phyloP scores from a whole-genome alignment of 1,284 basidiomycete species.

The Polyporus tsugae region DNA sequence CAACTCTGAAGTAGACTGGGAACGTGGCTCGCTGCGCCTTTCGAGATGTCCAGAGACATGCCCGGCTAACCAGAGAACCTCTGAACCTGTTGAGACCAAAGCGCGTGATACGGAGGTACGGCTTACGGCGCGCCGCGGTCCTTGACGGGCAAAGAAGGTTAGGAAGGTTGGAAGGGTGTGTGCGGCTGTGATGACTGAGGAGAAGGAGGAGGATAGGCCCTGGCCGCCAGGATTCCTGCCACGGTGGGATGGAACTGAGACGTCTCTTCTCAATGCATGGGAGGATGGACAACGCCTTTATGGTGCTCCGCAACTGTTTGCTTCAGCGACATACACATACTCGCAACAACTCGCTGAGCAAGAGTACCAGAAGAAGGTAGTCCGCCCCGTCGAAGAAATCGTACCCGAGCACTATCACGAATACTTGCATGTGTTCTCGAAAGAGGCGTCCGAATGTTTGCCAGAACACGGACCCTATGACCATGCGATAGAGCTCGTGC shows the following conservation, averaged over 20 bases:
- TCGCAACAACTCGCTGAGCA: slow-evolving; percentile 10
- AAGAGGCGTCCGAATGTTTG: neutral
- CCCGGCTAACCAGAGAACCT: neutral
- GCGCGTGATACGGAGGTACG: slow-evolving; percentile 1
- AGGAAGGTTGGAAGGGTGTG: neutral
- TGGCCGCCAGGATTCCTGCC: neutral
- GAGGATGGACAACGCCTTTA: neutral
- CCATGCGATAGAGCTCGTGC: slow-evolving; percentile 17
- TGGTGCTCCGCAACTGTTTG: slow-evolving; percentile 2
- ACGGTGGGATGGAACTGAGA: neutral
- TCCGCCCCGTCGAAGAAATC: neutral
- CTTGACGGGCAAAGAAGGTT: neutral
- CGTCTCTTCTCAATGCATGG: neutral
- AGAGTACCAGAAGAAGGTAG: neutral
- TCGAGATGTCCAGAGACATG: neutral
- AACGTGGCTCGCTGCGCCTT: neutral
- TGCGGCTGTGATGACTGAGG: neutral
- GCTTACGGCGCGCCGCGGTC: neutral
- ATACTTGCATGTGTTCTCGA: too few species aligned
- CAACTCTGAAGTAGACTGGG: neutral
- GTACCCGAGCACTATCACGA: too few species aligned
- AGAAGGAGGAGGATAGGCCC: neutral
- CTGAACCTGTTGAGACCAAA: neutral
- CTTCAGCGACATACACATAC: neutral
- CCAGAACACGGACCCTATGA: slow-evolving; percentile 11